Base-by-base conservation (phyloP, 179 eudicot species). In the Beta macrorhiza region DNA sequence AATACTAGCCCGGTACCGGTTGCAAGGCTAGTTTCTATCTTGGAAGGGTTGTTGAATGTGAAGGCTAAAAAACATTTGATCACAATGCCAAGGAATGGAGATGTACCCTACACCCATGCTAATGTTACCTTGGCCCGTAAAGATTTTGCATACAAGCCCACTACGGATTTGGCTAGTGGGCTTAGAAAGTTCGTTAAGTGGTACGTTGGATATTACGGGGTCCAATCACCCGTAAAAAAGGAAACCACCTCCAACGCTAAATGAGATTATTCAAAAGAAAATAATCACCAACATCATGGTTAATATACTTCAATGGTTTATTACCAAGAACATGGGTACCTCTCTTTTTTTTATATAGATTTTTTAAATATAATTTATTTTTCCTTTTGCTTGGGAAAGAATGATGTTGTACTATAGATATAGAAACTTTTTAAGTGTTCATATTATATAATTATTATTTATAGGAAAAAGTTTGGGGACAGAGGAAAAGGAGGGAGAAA, bases 21-120 rank as follows among this genome's bases (percentile, higher is more conserved):
- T 53, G 91, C 84, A 4, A 86, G 83, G 70, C 68, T 91, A 11
- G 94, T 91, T 2, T 75, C 86, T 11, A 89, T 90, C 0, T 73
- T 91, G 72, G 92, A 91, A 81, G 82, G 86, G 8, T 67, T 91
- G 68, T 79, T 89, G 62, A 80, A 70, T 16, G 87, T 88, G 13
- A 90, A 88, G 82, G 90, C 92, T 5, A 91, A 88, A 83, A 88
- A 88, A 80, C 87, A 84, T 68, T 90, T 90, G 79, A 86, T 91
- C 73, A 87, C 84, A 25, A 91, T 91, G 94, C 94, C 94, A 0
- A 77, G 91, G 57, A 91, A 91, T 78, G 94, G 94, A 10, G 94
- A 91, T 84, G 94, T 91, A 52, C 92, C 92, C 6, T 91, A 51
- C 84, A 91, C 94, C 47, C 94, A 91, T 84, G 94, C 94, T 12